Evolutionary conservation across 495 filamentous ascomycete species (phyloP), one percentile per base, ranked within the genome.

Genomic region (Penicillium cataractarum): DNA sequence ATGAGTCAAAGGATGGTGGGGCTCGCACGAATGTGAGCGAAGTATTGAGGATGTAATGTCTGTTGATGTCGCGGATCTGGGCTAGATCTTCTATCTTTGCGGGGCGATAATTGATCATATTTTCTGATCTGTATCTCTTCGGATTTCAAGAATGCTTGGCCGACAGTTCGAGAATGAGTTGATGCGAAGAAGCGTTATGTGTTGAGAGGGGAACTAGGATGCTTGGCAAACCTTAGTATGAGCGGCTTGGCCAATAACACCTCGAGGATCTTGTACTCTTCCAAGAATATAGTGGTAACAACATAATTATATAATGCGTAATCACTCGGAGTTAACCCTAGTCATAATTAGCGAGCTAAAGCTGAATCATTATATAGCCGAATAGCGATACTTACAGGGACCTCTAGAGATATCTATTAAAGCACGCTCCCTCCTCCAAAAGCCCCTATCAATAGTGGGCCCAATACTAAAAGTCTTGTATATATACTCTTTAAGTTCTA

Each of bases 1-100:
- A 68, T 27, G 72, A 60, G 3, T 53, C 48, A 15, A 63, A 26
- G 10, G 68, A 57, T 29, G 63, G 71, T 5, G 67, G 60, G 42
- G 58, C 57, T 63, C 58, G 64, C 44, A 64, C 62, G 27, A 75
- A 72, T n/a, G 72, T 73, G 21, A 65, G 53, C 9, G 67, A 61
- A 2, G 66, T 76, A 58, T 78, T 55, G 27, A 57, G 54, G 35
- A 77, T 64, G 55, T 77, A 72, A 44, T 72, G 62, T 21, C 58
- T 67, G 61, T 74, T 70, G 60, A 77, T 75, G 27, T 55, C 60
- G 1, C 55, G 61, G 55, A 76, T 59, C 40, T 74, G 68, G 9
- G 67, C 61, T 13, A 77, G 57, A 52, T 75, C 68, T 10, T 53
- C 42, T 9, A 59, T 24, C 5, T 50, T 66, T 15, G 67, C 68